Base-by-base conservation (phyloP, 2,329 filamentous ascomycete genomes). In the Botrytis fabae region DNA sequence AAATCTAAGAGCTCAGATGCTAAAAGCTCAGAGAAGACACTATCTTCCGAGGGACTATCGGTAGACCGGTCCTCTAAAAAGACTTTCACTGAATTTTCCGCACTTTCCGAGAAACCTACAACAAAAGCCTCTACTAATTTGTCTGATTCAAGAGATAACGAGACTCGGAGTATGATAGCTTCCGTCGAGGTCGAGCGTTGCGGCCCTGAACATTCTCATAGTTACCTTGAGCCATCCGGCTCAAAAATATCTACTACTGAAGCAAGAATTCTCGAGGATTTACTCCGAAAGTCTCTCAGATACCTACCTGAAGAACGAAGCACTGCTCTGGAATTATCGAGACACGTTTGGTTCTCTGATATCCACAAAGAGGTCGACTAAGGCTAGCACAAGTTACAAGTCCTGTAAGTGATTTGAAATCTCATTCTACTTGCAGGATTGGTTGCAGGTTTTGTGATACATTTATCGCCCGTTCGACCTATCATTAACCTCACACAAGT, bases 31-130 rank as follows among this genome's bases (percentile, higher is more conserved):
- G 74, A 71, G 18, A 76, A 76, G 38, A 75, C 70, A 22, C 72
- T 74, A 4, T 75, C 75, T 12, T 77, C 75, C 4, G 75, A 77
- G 68, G 75, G 75, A 35, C 59, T 77, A 18, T 73, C 73, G 8
- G 74, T 70, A 14, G 71, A 38, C 32, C 10, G 4, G 18, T 28
- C n/a, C n/a, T 22, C 22, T 25, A n/a, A 35, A 10, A 63, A 32
- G 42, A 14, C 18, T 35, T 20, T 2, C 14, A 35, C 32, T 8
- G 38, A 8, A 28, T 28, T 54, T 2, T 4, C 42, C 25, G 35
- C 6, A 25, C 20, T 25, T 16, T 10, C n/a, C 14, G 44, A 59
- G 42, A 20, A 61, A 2, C 1, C 6, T 25, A 4, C 32, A 25
- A 16, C 10, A 2, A 16, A 44, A 25, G 2, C 6, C 10, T 38